Percentiles rank a stretch among this genome's conserved stretches.
These are phyloP conservation scores for Emmonsia crescens DNA, from an alignment of 2,329 filamentous ascomycete species.

Conservation along the genomic window DNA sequence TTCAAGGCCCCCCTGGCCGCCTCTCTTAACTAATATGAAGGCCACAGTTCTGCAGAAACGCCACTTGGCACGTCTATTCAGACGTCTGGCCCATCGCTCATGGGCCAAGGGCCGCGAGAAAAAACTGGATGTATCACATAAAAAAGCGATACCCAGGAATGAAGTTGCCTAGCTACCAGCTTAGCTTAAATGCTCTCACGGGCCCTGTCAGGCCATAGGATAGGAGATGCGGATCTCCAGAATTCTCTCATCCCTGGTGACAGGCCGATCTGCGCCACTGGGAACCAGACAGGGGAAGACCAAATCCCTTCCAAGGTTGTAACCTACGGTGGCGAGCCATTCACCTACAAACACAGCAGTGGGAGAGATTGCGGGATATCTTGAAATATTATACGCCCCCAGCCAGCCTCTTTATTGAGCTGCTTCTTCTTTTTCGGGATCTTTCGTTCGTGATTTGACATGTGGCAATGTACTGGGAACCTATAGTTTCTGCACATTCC, in stretches of 20 bases:
- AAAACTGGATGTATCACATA: background rate
- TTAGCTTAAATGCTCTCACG: background rate
- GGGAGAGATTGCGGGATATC: background rate
- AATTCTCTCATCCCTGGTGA: background rate
- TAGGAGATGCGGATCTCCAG: background rate
- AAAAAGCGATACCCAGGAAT: background rate
- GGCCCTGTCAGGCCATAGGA: background rate
- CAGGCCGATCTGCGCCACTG: background rate
- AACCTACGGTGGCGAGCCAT: background rate
- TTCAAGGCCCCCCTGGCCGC: background rate
- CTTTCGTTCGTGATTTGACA: background rate
- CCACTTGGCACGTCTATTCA: background rate
- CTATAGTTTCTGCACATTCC: background rate
- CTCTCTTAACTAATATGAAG: background rate
- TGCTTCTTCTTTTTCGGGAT: background rate
- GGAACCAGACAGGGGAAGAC: background rate
- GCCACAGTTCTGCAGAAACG: background rate
- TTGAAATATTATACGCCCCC: background rate
- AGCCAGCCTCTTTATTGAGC: background rate
- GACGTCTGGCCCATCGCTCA: background rate
- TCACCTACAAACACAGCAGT: background rate
- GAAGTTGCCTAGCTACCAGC: background rate
- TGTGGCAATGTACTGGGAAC: background rate
- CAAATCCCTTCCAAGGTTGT: background rate
- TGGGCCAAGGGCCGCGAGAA: background rate